Percentiles rank a stretch among this genome's conserved stretches.
These are phyloP conservation scores for Phytophthora crassamura DNA, from an alignment of 352 stramenopile species.

Conservation along the genomic window DNA sequence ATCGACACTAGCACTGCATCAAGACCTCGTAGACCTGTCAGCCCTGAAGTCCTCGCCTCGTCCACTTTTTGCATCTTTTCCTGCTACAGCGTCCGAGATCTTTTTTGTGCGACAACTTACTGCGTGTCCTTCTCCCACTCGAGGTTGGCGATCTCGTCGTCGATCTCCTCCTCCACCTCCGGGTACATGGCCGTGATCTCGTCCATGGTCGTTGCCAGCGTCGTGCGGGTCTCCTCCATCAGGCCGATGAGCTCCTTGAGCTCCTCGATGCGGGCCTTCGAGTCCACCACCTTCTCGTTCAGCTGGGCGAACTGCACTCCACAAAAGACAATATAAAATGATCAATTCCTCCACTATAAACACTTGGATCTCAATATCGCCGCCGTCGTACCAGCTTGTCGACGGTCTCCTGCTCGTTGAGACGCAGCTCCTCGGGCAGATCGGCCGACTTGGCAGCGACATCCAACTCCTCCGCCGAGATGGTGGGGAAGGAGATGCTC, in stretches of 20 bases:
- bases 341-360: conserved; percentile 2
- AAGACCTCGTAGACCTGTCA: neutral
- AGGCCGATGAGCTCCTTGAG: conserved; percentile 84
- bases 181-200: conserved; percentile 89
- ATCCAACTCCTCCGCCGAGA: conserved; percentile 79
- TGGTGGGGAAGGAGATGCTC: conserved; percentile 83
- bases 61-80: conserved; percentile 23
- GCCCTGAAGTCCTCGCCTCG: neutral
- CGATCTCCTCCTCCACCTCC: conserved; percentile 85
- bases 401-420: conserved; percentile 85
- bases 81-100: conserved; percentile 19
- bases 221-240: conserved; percentile 88
- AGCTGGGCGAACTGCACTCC: conserved; percentile 65
- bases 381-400: conserved; percentile 63
- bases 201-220: conserved; percentile 85
- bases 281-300: conserved; percentile 86
- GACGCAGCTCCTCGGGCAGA: conserved; percentile 56
- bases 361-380: neutral
- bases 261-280: conserved; percentile 86
- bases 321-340: conserved; percentile 7
- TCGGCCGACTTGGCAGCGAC: conserved; percentile 50
- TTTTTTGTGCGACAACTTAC: conserved; percentile 42
- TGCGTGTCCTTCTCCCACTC: conserved; percentile 92
- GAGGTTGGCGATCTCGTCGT: conserved; percentile 89
- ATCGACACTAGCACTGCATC: conserved; percentile 10